Base-by-base conservation (phyloP, 2,329 filamentous ascomycete species). In the Pseudogymnoascus sp. region DNA sequence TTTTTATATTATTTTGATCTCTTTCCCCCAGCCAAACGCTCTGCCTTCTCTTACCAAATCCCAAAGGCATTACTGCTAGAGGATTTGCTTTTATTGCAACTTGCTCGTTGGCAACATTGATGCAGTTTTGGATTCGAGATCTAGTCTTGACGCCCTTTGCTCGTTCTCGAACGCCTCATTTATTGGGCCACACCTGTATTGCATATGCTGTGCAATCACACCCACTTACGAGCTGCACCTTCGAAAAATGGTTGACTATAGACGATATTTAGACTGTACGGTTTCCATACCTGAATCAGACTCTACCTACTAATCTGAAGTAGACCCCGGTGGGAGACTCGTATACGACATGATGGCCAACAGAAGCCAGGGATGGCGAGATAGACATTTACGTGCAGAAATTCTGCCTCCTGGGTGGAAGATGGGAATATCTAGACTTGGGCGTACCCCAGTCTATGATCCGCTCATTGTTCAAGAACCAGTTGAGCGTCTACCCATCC, bases 261-360 rank as follows among this genome's bases (percentile, higher is more conserved):
- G 49, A 55, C 29, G 49, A 21, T 55, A 55, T 33, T 55, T 55
- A 33, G 49, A 55, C 29, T 55, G 49, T 55, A 33, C 49, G 16
- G 49, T 55, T 16, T 19, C 49, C 49, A 12, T 10, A 21, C 5
- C n/a, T 55, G 16, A 55, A 33, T 4, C 16, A 7, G n/a, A 55
- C 16, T 31, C 33, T 29, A 14, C 38, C 33, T 39, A 38, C 58
- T 60, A 60, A 60, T 41, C 19, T 14, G 33, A 60, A 16, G 26
- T 60, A 60, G 58, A 60, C 58, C 58, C 58, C 19, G 38, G 26
- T 31, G 58, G 58, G n/a, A 26, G 21, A 26, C 35, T 60, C 7
- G 26, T 60, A 39, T 60, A 60, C 19, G 58, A 39, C 35, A 38
- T 60, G 38, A 60, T 60, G 58, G 33, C 58, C 58, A 60, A 60